Base-by-base conservation (phyloP, 2,329 filamentous ascomycete species). In the Ilyonectria destructans region DNA sequence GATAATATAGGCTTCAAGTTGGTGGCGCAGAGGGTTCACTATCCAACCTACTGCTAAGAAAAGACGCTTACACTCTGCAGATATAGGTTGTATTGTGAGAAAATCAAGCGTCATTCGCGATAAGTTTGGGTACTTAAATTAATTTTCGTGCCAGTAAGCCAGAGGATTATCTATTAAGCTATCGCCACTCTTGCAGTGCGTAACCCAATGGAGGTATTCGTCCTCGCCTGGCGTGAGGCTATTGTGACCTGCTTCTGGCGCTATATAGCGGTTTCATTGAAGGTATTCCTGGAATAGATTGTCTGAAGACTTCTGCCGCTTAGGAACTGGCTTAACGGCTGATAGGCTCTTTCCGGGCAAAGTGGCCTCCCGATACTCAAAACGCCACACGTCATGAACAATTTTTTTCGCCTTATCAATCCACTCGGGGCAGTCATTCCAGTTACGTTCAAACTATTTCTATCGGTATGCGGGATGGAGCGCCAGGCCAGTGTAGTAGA, bases 401-500 rank as follows among this genome's bases (percentile, higher is more conserved):
- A 58, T 58, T 35, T 58, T 57, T 63, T 23, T 23, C 37, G 49
- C 49, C 52, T 63, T 57, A 9, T 9, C 15, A 13, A 57, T 33
- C 46, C 26, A 62, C 23, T 33, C 29, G 13, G 46, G 19, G 31
- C 43, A 35, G 45, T 54, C 29, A 15, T 35, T 56, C 59, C 31
- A 40, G 17, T 40, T 31, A 23, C 46, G 17, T 45, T 67, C 52
- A 37, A 67, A 67, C 43, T 62, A 69, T 19, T 31, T 52, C 67
- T 52, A 69, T 19, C 35, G 33, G 48, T 43, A 66, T n/a, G 54
- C 62, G 6, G 58, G 62, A 33, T 69, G 45, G 4, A 65, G 33
- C 37, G 35, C 62, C 23, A 65, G 15, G 15, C 52, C 35, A 15
- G 67, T 48, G 33, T 66, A 65, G 31, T 66, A 69, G 40, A 62